Base-by-base conservation (phyloP, 495 filamentous ascomycete species). In the Mytilinidion resinicola region DNA sequence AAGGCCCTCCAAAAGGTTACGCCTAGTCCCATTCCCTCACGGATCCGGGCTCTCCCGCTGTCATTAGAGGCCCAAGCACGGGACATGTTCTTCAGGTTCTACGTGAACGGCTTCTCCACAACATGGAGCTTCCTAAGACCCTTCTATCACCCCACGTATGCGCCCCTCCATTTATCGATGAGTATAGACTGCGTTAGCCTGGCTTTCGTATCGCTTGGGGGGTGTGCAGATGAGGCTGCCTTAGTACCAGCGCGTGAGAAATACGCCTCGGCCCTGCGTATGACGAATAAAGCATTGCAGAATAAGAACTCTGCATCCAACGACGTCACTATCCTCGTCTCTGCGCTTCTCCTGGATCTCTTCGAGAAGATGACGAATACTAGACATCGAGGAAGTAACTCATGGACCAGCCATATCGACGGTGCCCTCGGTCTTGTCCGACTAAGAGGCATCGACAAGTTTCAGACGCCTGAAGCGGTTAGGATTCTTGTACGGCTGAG, bases 361-460 rank as follows among this genome's bases (percentile, higher is more conserved):
- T 46, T 46, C 42, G 42, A 46, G 20, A 46, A 46, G 14, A 8
- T 46, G 15, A 46, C 14, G 15, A 46, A 46, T 15, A 20, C 8
- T 12, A 46, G 20, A 46, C 20, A 15, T 9, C 7, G 42, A 15
- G 15, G n/a, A 9, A 46, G 42, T 12, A 20, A 46, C 7, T 9
- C 42, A 14, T 46, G 42, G 42, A 46, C 15, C 15, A 46, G 42
- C 42, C 71, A 73, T 37, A 46, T 71, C 9, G 59, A 69, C 33
- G 71, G 71, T 30, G 69, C 71, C 1, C 52, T 72, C 11, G 65
- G 70, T 17, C 61, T 73, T 25, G 57, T 71, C 36, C 62, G 59
- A 15, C n/a, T 67, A 17, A 59, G 69, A 8, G 63, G 63, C 9
- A 10, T 57, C 4, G 56, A 59, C 15, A 42, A 39, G 10, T 63